These are phyloP conservation scores for Apiotrichum akiyoshidainum DNA, from an alignment of 1,284 basidiomycete genomes.

Conservation along the genomic window DNA sequence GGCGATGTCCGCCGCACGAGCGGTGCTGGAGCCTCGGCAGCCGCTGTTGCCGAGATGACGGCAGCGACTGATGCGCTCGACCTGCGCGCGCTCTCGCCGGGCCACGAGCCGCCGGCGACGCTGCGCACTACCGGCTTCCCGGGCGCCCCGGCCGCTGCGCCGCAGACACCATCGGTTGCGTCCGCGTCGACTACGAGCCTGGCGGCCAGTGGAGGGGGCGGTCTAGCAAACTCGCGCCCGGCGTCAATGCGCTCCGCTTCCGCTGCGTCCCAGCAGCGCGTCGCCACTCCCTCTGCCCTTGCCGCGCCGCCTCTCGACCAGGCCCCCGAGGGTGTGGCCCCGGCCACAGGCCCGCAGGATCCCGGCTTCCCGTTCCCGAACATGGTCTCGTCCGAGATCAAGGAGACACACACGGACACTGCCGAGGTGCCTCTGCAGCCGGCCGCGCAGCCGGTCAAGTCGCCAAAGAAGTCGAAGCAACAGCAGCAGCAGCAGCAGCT, in stretches of 20 bases:
- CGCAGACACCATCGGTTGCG: neutral
- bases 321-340: too few species aligned
- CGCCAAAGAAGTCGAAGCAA: too few species aligned
- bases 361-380: slow-evolving; percentile 12
- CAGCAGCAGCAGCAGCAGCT: too few species aligned
- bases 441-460: too few species aligned
- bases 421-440: too few species aligned
- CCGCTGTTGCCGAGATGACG: neutral
- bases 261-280: neutral
- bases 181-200: neutral
- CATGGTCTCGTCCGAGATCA: neutral
- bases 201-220: neutral
- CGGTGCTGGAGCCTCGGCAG: neutral
- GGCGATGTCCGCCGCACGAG: neutral
- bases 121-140: slow-evolving; percentile 15
- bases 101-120: slow-evolving; percentile 12
- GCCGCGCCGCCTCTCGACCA: too few species aligned
- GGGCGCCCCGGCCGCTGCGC: neutral
- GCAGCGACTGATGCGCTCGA: neutral
- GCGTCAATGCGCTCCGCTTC: neutral
- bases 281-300: neutral
- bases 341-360: too few species aligned
- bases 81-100: slow-evolving; percentile 1
- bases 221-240: neutral
- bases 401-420: slow-evolving; percentile 3